Evolutionary conservation across 169 alveolate genomes (phyloP).

Genomic region (Cyclospora cayetanensis): DNA sequence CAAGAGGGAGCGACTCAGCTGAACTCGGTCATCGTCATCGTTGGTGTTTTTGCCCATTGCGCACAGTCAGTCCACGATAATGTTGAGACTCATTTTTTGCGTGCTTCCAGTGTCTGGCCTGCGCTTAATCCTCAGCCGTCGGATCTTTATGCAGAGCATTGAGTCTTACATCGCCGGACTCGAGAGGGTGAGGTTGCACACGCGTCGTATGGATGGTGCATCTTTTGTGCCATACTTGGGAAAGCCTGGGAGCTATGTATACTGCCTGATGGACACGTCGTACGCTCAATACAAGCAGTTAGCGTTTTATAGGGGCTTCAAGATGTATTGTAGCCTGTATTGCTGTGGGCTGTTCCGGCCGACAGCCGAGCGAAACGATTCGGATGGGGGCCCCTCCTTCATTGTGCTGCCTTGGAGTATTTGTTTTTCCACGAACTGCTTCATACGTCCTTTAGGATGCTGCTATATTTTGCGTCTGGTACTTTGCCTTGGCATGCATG

Average conservation of each 20-base stretch:
- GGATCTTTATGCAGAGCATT: slow-evolving; percentile 66
- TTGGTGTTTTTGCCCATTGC: neutral
- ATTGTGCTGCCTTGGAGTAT: neutral
- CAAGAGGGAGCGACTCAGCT: no score
- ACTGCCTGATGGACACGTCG: no score
- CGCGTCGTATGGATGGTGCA: no score
- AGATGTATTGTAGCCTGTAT: no score
- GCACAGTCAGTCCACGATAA: no score
- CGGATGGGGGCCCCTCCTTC: neutral
- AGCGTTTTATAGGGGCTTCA: no score
- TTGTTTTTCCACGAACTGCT: neutral
- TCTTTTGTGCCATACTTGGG: no score
- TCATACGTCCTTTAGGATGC: neutral
- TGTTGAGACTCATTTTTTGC: neutral
- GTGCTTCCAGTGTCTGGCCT: neutral
- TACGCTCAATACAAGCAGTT: no score
- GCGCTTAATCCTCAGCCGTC: slow-evolving; percentile 69
- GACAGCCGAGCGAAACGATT: neutral
- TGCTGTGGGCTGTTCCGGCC: no score
- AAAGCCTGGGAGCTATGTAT: no score
- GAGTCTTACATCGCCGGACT: slow-evolving; percentile 68
- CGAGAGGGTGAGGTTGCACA: slow-evolving; percentile 68
- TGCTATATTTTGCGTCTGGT: neutral
- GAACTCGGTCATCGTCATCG: neutral
- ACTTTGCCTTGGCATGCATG: neutral